A percentile compares a stretch with the other conserved stretches of the same genome.
These are phyloP conservation scores for Westerdykella ornata DNA, from an alignment of 2,329 filamentous ascomycete genomes.

Conservation along the genomic window DNA sequence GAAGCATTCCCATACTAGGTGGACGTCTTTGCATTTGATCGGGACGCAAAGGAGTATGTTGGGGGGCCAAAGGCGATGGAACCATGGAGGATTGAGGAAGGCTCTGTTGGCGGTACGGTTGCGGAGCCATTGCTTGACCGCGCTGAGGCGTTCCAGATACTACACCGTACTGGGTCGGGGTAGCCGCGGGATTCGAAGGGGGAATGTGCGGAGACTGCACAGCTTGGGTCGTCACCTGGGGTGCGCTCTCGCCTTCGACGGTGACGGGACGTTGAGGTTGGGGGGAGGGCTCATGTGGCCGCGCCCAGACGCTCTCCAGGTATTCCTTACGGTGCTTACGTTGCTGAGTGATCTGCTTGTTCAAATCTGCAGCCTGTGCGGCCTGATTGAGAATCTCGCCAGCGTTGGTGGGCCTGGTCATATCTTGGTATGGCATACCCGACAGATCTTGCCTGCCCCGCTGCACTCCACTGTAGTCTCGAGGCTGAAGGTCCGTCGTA, in stretches of 20 bases:
- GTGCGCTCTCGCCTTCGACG: slow-evolving; percentile 34
- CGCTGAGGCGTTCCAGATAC: slow-evolving; percentile 54
- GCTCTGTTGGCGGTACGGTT: slow-evolving; percentile 63
- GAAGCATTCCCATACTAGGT: slow-evolving; percentile 47
- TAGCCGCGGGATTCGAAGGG: slow-evolving; percentile 51
- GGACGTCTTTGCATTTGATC: slow-evolving; percentile 62
- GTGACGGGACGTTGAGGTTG: slow-evolving; percentile 41
- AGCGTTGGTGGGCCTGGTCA: slow-evolving; percentile 67
- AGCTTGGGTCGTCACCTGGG: slow-evolving; percentile 38
- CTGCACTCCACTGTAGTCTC: slow-evolving; percentile 77
- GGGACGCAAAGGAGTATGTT: slow-evolving; percentile 54
- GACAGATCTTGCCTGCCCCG: slow-evolving; percentile 85
- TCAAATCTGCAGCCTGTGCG: slow-evolving; percentile 83
- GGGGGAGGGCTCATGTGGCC: slow-evolving; percentile 69
- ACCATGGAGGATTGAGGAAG: slow-evolving; percentile 65
- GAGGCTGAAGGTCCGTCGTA: slow-evolving; percentile 66
- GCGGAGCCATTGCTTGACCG: slow-evolving; percentile 55
- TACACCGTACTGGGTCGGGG: slow-evolving; percentile 52
- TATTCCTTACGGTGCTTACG: slow-evolving; percentile 73
- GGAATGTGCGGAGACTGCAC: slow-evolving; percentile 50
- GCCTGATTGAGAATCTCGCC: slow-evolving; percentile 80
- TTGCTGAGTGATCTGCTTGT: slow-evolving; percentile 73
- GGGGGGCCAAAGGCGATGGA: slow-evolving; percentile 66
- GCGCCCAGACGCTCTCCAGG: slow-evolving; percentile 72
- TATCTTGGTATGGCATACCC: slow-evolving; percentile 76